Evolutionary conservation across 345 rosid genomes (phyloP), one percentile per base, ranked within the genome.

Genomic region (Clarkia xantiana): DNA sequence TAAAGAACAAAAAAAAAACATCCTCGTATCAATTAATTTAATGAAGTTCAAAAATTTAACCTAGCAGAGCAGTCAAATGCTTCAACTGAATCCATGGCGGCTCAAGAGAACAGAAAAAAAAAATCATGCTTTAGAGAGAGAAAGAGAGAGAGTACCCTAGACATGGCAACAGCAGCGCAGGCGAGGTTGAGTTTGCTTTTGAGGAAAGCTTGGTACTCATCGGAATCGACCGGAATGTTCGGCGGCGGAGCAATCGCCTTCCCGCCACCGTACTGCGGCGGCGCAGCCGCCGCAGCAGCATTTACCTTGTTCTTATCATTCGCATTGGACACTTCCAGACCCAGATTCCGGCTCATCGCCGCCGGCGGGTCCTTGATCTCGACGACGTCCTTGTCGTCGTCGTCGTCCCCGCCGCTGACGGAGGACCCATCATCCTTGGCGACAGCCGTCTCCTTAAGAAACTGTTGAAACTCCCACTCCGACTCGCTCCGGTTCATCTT

Each of bases 401-500:
- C 60, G n/a, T 42, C 54, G 22, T n/a, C n/a, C n/a, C 55, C 59
- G 44, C 49, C 57, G 23, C 49, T 52, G 40, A 45, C 49, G 25
- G 57, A 54, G 29, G 55, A 47, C 19, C 67, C 42, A 47, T 53
- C 42, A 44, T 45, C 49, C 44, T 46, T 55, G 59, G 66, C 44
- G 54, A 62, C 52, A 63, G 54, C 29, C 44, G 75, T 59, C 51
- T 80, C 87, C 41, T 66, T 77, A 4, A 86, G 67, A 68, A 76
- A 76, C 10, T 69, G 74, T 54, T 81, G 82, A 12, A 91, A 69
- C 46, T 87, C 94, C 94, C 96, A 81, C 44, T 81, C 93, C 1
- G 96, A 84, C 12, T 59, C 66, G 61, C 93, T 91, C 3, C 89
- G 76, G 55, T 65, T 73, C 76, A 73, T 75, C 15, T 38, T 36